Conservation (phyloP, 169 alveolate species). For the Plasmodium malariae region DNA sequence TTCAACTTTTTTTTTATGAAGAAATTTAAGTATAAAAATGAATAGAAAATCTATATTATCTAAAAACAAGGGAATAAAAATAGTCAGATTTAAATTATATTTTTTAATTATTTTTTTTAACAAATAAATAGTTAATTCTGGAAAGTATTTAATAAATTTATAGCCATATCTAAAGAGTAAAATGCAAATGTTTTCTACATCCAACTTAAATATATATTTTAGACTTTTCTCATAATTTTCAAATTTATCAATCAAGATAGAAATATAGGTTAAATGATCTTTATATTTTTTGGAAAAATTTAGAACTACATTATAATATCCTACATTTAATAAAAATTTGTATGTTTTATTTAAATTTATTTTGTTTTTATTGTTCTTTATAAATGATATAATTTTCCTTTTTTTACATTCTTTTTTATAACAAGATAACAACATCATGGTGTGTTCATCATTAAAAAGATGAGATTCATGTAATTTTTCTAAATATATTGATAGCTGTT, state of each 20-base stretch:
- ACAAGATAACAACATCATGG: conserved; percentile 65
- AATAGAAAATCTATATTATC: conserved; percentile 66
- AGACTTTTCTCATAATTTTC: conserved; percentile 68
- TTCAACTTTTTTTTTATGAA: conserved; percentile 17
- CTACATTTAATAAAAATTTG: conserved; percentile 55
- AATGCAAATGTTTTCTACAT: conserved; percentile 68
- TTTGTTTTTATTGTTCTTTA: conserved; percentile 53
- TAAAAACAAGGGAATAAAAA: conserved; percentile 56
- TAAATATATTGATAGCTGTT: conserved; percentile 61
- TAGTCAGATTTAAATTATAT: conserved; percentile 58
- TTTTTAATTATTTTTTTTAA: conserved; percentile 62
- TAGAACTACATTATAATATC: conserved; percentile 60
- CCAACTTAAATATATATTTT: conserved; percentile 62
- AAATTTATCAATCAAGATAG: conserved; percentile 66
- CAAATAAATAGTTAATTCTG: conserved; percentile 39
- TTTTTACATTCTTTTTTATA: conserved; percentile 63
- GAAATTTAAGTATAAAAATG: conserved; percentile 63
- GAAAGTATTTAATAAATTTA: conserved; percentile 68
- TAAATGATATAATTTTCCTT: conserved; percentile 54
- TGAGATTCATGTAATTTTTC: conserved; percentile 49
- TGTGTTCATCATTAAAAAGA: conserved; percentile 67
- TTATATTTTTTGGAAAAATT: conserved; percentile 56
- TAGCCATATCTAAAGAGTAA: conserved; percentile 54
- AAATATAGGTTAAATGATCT: conserved; percentile 54
- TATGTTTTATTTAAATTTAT: conserved; percentile 56